phyloP scores from a whole-genome alignment of 1,284 basidiomycete species.

The Retiboletus fuscus region DNA sequence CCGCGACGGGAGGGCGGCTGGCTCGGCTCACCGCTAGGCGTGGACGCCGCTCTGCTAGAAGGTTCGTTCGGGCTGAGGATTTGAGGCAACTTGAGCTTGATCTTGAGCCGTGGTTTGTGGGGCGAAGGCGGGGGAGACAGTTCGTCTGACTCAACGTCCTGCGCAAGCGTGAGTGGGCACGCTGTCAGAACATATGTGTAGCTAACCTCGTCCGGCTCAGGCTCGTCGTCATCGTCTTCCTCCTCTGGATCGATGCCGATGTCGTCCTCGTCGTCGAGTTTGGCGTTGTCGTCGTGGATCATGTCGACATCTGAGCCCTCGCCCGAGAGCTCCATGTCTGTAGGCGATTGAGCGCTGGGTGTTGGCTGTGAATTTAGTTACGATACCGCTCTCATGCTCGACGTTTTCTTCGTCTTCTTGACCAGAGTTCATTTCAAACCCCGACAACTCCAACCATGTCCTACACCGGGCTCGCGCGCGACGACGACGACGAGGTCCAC shows the following conservation, averaged over 20 bases:
- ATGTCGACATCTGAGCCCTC: constrained; percentile 45
- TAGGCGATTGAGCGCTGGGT: constrained; percentile 18
- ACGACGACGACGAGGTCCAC: background rate
- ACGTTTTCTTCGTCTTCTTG: constrained; percentile 10
- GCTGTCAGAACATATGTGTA: background rate
- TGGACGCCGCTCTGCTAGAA: constrained; percentile 53
- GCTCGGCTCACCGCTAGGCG: constrained; percentile 50
- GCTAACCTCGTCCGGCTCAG: constrained; percentile 39
- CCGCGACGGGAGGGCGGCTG: constrained; percentile 46
- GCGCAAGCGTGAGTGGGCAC: background rate
- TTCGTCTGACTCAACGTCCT: constrained; percentile 52
- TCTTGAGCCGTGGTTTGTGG: constrained; percentile 63
- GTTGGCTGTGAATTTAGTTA: background rate
- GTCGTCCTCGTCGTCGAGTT: constrained; percentile 47
- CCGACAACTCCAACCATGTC: constrained; percentile 7
- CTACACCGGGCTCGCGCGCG: background rate
- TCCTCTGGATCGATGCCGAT: constrained; percentile 37
- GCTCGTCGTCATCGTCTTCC: constrained; percentile 43
- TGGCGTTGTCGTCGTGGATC: constrained; percentile 44
- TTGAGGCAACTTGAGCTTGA: constrained; percentile 70
- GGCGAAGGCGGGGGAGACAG: constrained; percentile 50
- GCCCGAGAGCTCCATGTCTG: constrained; percentile 42
- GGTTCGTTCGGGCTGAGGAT: constrained; percentile 53
- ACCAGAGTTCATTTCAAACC: constrained; percentile 14
- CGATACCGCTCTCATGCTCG: constrained; percentile 33